These are phyloP conservation scores for Moricandia moricandioides DNA, from an alignment of 345 rosid species.

Conservation along the genomic window DNA sequence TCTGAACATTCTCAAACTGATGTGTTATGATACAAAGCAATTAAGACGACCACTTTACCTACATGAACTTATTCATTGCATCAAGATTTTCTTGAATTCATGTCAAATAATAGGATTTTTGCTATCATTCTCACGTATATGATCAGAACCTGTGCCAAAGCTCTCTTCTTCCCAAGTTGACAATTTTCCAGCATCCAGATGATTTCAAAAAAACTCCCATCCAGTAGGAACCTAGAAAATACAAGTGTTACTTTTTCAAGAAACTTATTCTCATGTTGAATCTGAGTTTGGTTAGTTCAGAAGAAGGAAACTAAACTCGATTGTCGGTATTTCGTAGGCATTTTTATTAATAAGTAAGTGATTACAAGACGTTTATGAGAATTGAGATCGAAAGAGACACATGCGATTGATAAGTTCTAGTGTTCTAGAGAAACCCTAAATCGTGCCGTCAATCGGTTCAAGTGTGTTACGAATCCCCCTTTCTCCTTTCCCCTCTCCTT, in stretches of 20 bases:
- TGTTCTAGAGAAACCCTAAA: too few species aligned
- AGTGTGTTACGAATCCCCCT: too few species aligned
- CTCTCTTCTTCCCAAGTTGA: conserved; percentile 94
- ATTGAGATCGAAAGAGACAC: too few species aligned
- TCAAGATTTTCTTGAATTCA: background rate
- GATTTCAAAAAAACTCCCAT: conserved; percentile 94
- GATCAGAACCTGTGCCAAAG: conserved; percentile 97
- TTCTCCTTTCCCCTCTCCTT: too few species aligned
- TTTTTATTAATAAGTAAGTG: too few species aligned
- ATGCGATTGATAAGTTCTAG: too few species aligned
- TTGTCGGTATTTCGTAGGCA: too few species aligned
- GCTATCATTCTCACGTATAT: conserved; percentile 89
- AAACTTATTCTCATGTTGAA: too few species aligned
- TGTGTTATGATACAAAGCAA: background rate
- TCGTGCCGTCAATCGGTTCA: too few species aligned
- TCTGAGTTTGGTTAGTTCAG: too few species aligned
- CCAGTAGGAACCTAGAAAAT: conserved; percentile 83
- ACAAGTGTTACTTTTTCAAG: conserved; percentile 24
- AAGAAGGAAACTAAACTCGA: too few species aligned
- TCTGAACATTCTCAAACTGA: background rate
- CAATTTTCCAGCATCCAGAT: conserved; percentile 92
- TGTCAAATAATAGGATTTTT: background rate
- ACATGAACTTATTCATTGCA: background rate
- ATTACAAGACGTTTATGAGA: too few species aligned
- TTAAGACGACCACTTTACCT: background rate